Base-by-base conservation (phyloP, 495 filamentous ascomycete genomes). In the Hyaloscypha hepaticicola region DNA sequence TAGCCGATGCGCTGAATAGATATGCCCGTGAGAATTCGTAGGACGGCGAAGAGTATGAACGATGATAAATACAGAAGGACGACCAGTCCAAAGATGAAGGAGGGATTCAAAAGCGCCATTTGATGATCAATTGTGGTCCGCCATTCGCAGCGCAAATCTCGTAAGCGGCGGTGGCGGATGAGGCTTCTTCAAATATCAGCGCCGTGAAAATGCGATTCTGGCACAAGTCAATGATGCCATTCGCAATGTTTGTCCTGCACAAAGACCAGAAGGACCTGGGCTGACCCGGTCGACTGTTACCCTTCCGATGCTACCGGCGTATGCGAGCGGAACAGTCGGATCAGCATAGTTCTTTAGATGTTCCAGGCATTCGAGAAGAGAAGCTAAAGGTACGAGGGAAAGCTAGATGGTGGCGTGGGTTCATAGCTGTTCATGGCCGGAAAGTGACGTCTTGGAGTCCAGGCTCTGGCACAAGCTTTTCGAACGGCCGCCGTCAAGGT, bases 1-100 rank as follows among this genome's bases (percentile, higher is more conserved):
- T 93, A 96, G 28, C 95, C 95, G 58, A 98, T 81, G 57, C 95
- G 88, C 76, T 99, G 95, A 67, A 99, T 97, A 2, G 95, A 99
- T 48, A 99, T 80, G 60, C 95, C 96, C 61, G 94, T 97, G 61
- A 95, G 75, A 69, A 97, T 92, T 22, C 95, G 91, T 64, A 98
- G 78, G 66, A 97, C 85, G 65, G 96, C 95, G 76, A 99, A 97
- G 61, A 97, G 75, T 60, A 98, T 86, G 72, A 99, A 98, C 63
- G 93, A 91, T 65, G 85, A 88, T 25, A 99, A 85, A 81, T 97
- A 98, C 55, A 91, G 81, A 55, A 98, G 83, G 65, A 97, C 83
- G 71, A 94, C 64, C 60, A 94, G 78, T 63, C 92, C 93, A 65
- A 96, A 83, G 28, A 96, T 78, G 75, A 96, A 96, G 69, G 92